A percentile compares a stretch with the other conserved stretches of the same genome.
These are phyloP conservation scores for Chrysanthemum lavandulifolium DNA, from an alignment of 129 eudicot species.

Conservation along the genomic window DNA sequence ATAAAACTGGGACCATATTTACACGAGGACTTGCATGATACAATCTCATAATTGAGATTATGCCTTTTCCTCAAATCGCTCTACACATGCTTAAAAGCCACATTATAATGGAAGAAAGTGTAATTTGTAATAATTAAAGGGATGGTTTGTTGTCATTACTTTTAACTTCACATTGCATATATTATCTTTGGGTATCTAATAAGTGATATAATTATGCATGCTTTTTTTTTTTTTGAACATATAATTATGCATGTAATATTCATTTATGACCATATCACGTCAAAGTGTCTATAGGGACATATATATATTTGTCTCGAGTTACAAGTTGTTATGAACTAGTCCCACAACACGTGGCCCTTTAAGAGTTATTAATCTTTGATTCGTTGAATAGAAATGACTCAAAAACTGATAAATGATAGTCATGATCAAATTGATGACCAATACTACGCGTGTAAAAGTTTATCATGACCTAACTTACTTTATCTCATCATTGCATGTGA, in stretches of 20 bases:
- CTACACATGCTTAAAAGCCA: slow-evolving; percentile 18
- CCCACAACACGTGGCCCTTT: not conserved
- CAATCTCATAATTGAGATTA: slow-evolving; percentile 24
- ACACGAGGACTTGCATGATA: not conserved
- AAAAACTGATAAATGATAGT: too few relatives aligned
- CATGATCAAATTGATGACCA: too few relatives aligned
- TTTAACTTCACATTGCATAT: not conserved
- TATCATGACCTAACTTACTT: not conserved
- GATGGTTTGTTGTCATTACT: slow-evolving; percentile 1
- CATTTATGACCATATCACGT: not conserved
- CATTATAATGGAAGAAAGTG: slow-evolving; percentile 1
- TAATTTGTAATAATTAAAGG: not conserved
- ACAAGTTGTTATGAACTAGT: not conserved
- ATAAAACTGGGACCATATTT: too few relatives aligned
- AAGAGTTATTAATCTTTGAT: not conserved
- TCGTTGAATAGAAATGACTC: not conserved
- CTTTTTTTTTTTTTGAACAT: too few relatives aligned
- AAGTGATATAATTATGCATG: too few relatives aligned
- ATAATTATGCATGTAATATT: not conserved
- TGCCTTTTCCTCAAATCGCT: slow-evolving; percentile 22
- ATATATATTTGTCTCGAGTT: not conserved
- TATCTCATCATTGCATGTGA: slow-evolving; percentile 15
- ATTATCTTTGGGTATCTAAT: too few relatives aligned
- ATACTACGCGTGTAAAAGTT: not conserved
- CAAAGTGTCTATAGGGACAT: not conserved